These are phyloP conservation scores for Botryosphaeria dothidea DNA, from an alignment of 2,329 filamentous ascomycete genomes.

Conservation along the genomic window DNA sequence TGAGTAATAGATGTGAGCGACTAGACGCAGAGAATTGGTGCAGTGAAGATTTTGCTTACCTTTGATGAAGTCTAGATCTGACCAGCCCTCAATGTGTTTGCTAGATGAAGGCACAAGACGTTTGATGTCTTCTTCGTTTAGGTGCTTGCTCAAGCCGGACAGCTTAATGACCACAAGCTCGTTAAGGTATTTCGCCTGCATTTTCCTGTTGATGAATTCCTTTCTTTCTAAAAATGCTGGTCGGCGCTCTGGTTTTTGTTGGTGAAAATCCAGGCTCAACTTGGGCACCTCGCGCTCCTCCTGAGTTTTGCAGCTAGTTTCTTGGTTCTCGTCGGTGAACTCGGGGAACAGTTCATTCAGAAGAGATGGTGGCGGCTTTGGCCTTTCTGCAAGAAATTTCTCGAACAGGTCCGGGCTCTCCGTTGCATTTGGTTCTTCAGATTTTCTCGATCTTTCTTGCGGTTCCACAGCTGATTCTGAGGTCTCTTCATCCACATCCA, in stretches of 20 bases:
- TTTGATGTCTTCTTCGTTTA: conserved; percentile 70
- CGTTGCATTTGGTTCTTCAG: no score
- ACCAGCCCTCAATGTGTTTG: conserved; percentile 68
- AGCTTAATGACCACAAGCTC: conserved; percentile 24
- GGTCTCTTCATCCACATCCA: no score
- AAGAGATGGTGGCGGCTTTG: neutral
- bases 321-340: neutral
- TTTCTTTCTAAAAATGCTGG: neutral
- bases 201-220: neutral
- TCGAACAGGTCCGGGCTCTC: neutral
- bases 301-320: neutral
- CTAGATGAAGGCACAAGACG: conserved; percentile 61
- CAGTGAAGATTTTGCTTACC: conserved; percentile 36
- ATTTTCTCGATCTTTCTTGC: no score
- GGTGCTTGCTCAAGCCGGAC: conserved; percentile 52
- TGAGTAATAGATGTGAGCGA: conserved; percentile 25
- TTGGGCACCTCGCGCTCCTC: neutral
- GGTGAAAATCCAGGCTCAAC: conserved; percentile 5
- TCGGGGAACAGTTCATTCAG: conserved; percentile 12
- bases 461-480: no score
- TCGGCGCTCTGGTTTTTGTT: neutral
- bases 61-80: conserved; percentile 57
- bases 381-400: neutral
- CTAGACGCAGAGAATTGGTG: no score
- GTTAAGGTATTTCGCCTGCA: neutral